phyloP scores from a whole-genome alignment of 495 filamentous ascomycete genomes.

The Penicillium malachiteum region DNA sequence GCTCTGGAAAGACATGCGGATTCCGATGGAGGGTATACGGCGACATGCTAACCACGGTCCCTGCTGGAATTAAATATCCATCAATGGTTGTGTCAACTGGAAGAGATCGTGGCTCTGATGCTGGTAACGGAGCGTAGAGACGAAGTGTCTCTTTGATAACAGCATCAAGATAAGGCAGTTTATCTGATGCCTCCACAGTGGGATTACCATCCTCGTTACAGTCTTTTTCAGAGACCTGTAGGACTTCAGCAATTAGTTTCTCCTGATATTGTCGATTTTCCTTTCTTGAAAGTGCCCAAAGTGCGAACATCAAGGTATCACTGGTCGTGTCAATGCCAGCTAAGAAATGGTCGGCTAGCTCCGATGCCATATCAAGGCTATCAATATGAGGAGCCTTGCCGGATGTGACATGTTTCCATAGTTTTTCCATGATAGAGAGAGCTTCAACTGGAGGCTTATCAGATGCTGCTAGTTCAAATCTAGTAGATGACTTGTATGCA shows the following conservation, averaged over 20 bases:
- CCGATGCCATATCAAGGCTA: conserved; percentile 12
- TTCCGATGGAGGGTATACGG: conserved; percentile 66
- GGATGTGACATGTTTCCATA: not conserved
- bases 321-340: conserved; percentile 18
- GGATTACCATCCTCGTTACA: conserved; percentile 25
- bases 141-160: conserved; percentile 70
- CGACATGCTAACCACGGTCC: conserved; percentile 59
- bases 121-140: conserved; percentile 64
- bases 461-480: not conserved
- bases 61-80: conserved; percentile 49
- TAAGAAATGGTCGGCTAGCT: conserved; percentile 11
- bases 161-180: conserved; percentile 64
- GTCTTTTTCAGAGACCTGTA: not conserved
- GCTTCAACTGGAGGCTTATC: conserved; percentile 14
- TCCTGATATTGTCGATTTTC: conserved; percentile 26
- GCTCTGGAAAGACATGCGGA: conserved; percentile 48
- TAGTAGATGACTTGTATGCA: not conserved
- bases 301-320: conserved; percentile 38
- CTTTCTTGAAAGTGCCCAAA: conserved; percentile 33
- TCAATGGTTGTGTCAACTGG: conserved; percentile 22
- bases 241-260: conserved; percentile 24
- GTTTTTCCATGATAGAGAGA: not conserved
- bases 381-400: not conserved
- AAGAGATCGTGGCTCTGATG: conserved; percentile 57
- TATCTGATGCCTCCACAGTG: conserved; percentile 55